A percentile compares a stretch with the other conserved stretches of the same genome.
phyloP scores from a whole-genome alignment of 2,329 filamentous ascomycete species.

The Fusarium sp. region DNA sequence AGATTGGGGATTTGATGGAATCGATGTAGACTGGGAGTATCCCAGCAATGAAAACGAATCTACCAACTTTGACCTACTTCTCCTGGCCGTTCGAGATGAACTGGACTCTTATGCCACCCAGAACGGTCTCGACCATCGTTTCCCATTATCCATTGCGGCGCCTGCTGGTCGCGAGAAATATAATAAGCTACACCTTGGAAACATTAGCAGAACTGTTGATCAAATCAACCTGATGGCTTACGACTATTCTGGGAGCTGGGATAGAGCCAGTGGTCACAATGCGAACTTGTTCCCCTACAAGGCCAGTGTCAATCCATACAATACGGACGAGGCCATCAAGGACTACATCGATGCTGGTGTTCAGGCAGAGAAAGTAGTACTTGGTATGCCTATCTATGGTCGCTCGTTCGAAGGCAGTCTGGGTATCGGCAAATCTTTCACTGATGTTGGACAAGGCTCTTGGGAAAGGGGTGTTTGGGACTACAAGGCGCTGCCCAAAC shows the following conservation, averaged over 20 bases:
- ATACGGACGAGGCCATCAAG: slow-evolving; percentile 22
- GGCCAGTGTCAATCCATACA: slow-evolving; percentile 10
- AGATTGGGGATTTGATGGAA: slow-evolving; percentile 36
- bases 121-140: slow-evolving; percentile 14
- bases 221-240: slow-evolving; percentile 38
- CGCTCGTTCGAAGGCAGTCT: slow-evolving; percentile 32
- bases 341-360: slow-evolving; percentile 28
- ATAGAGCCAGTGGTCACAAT: slow-evolving; percentile 48
- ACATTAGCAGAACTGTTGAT: slow-evolving; percentile 20
- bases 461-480: slow-evolving; percentile 37
- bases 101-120: slow-evolving; percentile 23
- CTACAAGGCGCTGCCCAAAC: slow-evolving; percentile 35
- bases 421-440: slow-evolving; percentile 29
- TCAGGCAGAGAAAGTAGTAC: slow-evolving; percentile 25
- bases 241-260: slow-evolving; percentile 29
- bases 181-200: slow-evolving; percentile 25
- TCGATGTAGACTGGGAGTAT: slow-evolving; percentile 39
- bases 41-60: slow-evolving; percentile 24
- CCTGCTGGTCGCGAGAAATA: slow-evolving; percentile 28
- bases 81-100: slow-evolving; percentile 29
- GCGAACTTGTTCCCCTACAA: slow-evolving; percentile 56
- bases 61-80: slow-evolving; percentile 31
- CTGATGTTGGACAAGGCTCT: slow-evolving; percentile 30
- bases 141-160: slow-evolving; percentile 32
- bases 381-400: slow-evolving; percentile 38